phyloP scores from a whole-genome alignment of 2,329 filamentous ascomycete species.

The Exophiala mesophila region DNA sequence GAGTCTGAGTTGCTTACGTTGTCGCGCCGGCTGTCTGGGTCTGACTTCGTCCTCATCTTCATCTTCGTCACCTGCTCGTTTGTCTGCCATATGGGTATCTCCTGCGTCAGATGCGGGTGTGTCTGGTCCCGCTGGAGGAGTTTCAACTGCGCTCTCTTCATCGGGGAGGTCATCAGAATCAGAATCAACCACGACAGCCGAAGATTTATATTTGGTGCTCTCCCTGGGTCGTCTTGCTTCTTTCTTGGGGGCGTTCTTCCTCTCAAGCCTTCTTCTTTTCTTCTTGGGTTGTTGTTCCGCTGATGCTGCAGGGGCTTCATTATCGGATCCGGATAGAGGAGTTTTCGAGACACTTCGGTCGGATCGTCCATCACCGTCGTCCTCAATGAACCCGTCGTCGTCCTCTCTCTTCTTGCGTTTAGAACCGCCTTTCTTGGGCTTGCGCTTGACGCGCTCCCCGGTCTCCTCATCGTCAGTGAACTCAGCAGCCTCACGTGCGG shows the following conservation, averaged over 20 bases:
- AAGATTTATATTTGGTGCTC: constrained; percentile 72
- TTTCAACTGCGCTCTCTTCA: constrained; percentile 25
- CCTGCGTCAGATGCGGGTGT: constrained; percentile 18
- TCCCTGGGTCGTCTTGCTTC: constrained; percentile 24
- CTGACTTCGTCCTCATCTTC: constrained; percentile 18
- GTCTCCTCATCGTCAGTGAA: constrained; percentile 77
- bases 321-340: constrained; percentile 22
- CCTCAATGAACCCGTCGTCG: constrained; percentile 33
- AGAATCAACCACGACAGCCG: constrained; percentile 75
- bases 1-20: constrained; percentile 25
- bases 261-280: constrained; percentile 58
- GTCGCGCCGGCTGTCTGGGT: constrained; percentile 17
- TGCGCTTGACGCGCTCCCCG: constrained; percentile 73
- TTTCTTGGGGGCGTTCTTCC: constrained; percentile 39
- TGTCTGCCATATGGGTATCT: constrained; percentile 14
- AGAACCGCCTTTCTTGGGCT: constrained; percentile 61
- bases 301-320: constrained; percentile 20
- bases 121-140: constrained; percentile 18
- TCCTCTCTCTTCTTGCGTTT: constrained; percentile 40
- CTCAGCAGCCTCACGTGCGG: constrained; percentile 65
- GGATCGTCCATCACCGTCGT: constrained; percentile 28
- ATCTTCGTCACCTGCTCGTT: constrained; percentile 11
- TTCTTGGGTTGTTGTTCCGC: constrained; percentile 37
- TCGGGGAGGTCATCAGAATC: constrained; percentile 51
- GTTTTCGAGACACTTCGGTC: constrained; percentile 23